Conservation (phyloP, 345 rosid species). For the Brassica juncea region DNA sequence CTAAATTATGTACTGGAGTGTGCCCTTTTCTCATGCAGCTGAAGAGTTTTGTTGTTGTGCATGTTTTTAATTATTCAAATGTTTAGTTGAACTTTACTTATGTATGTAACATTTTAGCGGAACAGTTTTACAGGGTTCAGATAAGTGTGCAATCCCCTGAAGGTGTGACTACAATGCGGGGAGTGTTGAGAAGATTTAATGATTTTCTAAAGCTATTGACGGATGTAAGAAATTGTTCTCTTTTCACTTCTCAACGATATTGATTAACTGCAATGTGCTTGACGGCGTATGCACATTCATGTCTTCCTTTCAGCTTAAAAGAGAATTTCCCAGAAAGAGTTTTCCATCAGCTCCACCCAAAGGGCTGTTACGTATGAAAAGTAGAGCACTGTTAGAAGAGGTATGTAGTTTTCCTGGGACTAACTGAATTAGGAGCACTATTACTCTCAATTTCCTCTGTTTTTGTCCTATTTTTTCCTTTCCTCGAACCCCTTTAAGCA, state of each 20-base stretch:
- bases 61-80: neutral
- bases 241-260: neutral
- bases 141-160: slow-evolving; percentile 88
- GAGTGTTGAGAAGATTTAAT: slow-evolving; percentile 89
- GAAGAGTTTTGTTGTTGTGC: slow-evolving; percentile 5
- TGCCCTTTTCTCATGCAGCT: neutral
- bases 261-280: neutral
- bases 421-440: neutral
- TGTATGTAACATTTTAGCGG: slow-evolving; percentile 21
- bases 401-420: slow-evolving; percentile 45
- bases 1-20: neutral
- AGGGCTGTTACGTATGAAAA: slow-evolving; percentile 89
- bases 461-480: neutral
- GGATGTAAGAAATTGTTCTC: slow-evolving; percentile 60
- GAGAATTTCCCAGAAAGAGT: slow-evolving; percentile 69
- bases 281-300: slow-evolving; percentile 17
- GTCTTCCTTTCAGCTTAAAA: slow-evolving; percentile 67
- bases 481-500: slow-evolving; percentile 2
- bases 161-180: slow-evolving; percentile 69
- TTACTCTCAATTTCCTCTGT: slow-evolving; percentile 11
- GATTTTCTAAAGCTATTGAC: slow-evolving; percentile 80
- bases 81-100: slow-evolving; percentile 4
- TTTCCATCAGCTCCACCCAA: slow-evolving; percentile 93
- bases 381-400: slow-evolving; percentile 92
- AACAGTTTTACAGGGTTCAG: slow-evolving; percentile 99